A percentile compares a stretch with the other conserved stretches of the same genome.
These are phyloP conservation scores for Fusarium nematophilum DNA, from an alignment of 2,329 filamentous ascomycete species.

Conservation along the genomic window DNA sequence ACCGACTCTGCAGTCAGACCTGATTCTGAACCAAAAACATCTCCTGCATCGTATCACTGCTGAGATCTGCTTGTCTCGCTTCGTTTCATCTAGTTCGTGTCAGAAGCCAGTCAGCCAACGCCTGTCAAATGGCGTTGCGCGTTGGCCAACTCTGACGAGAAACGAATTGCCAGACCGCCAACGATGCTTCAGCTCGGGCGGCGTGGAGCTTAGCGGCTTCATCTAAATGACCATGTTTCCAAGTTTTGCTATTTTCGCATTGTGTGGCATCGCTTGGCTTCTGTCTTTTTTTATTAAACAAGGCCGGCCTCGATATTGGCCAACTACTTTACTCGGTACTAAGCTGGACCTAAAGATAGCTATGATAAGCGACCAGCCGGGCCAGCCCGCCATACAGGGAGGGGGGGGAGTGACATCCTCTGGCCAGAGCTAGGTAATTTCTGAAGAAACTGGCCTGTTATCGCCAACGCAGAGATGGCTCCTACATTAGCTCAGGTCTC, in stretches of 20 bases:
- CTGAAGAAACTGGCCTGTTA: no score
- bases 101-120: background rate
- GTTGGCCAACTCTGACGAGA: background rate
- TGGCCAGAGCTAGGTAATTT: no score
- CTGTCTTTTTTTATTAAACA: no score
- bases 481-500: no score
- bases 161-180: background rate
- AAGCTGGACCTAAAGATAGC: constrained; percentile 29
- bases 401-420: no score
- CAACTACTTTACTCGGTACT: background rate
- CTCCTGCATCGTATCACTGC: background rate
- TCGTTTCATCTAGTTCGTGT: background rate
- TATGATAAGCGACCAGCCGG: background rate
- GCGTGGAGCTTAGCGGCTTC: constrained; percentile 1
- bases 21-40: background rate
- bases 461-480: no score
- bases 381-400: background rate
- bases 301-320: constrained; percentile 7
- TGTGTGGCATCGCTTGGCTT: constrained; percentile 6
- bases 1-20: constrained; percentile 6
- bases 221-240: constrained; percentile 3
- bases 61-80: background rate
- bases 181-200: background rate
- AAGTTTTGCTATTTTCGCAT: constrained; percentile 11
- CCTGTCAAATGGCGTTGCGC: background rate